Evolutionary conservation across 805 yeast species (phyloP), one percentile per base, ranked within the genome.

Genomic region (Myxozyma mucilagina): DNA sequence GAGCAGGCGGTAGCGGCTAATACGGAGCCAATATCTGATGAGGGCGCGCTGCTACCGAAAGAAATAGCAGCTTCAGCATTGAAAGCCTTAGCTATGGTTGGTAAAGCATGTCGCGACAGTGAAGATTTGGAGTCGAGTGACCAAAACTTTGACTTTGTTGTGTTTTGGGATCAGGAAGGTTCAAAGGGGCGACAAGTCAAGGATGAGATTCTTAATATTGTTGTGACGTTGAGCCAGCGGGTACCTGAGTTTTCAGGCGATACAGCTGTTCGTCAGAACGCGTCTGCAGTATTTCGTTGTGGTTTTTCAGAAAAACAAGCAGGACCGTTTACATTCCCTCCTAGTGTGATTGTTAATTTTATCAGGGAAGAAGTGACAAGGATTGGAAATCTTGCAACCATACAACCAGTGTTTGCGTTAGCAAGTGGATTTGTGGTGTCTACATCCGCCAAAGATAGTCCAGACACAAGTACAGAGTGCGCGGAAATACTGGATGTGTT

Each of bases 31-130:
- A 11, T 24, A 1, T 20, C 14, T 36, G 34, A 13, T 11, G 54
- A 50, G 24, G 44, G 24, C 1, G 32, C 38, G 9, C n/a, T 41
- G 3, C 18, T 20, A 32, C 36, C 61, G 3, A 64, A 62, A 5
- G 76, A 77, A 36, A 65, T 73, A 2, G 84, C 82, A 0, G 69
- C 79, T 1, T 85, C 91, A 29, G 73, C 89, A 49, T 72, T 89
- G 31, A 74, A 82, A 13, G 87, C 90, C 69, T 72, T 90, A 0
- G 79, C 80, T n/a, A 89, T 87, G 56, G 75, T 90, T 3, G 94
- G 90, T 0, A 86, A 85, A 58, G 90, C 91, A 0, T 72, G 87
- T 69, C 82, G 83, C 53, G 72, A 81, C 1, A 86, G 89, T 0
- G 84, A 79, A 43, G 90, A 85, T 79, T 48, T 53, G 53, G 49